Conservation (phyloP, 2,329 filamentous ascomycete species). For the Calonectria leucothoes region DNA sequence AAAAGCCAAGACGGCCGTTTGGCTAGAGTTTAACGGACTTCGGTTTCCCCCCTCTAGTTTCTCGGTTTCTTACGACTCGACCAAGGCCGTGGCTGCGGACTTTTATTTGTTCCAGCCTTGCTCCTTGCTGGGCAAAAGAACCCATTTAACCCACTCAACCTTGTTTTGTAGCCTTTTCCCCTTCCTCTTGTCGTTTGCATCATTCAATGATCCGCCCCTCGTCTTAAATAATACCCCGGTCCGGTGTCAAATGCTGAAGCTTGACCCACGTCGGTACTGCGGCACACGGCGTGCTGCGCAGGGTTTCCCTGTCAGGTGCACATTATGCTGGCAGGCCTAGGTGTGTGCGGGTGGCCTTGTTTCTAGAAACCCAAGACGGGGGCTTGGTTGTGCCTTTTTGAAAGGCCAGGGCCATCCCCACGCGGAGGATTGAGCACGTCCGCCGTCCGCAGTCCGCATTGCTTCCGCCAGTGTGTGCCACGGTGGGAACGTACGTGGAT, state of each 20-base stretch:
- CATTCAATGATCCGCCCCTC: neutral
- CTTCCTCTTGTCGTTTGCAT: neutral
- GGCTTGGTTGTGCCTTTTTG: neutral
- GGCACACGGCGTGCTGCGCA: constrained; percentile 17
- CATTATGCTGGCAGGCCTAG: constrained; percentile 12
- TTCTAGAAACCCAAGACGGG: constrained; percentile 15
- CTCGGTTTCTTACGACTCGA: neutral
- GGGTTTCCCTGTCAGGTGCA: constrained; percentile 8
- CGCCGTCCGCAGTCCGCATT: neutral
- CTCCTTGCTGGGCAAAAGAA: constrained; percentile 3
- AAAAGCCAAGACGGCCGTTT: neutral
- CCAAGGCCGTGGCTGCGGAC: neutral
- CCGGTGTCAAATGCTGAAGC: neutral
- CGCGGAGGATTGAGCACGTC: constrained; percentile 3
- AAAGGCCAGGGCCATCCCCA: constrained; percentile 14
- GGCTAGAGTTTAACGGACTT: neutral
- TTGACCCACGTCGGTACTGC: constrained; percentile 23
- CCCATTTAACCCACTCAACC: neutral
- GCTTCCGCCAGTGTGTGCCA: neutral
- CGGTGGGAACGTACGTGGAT: neutral
- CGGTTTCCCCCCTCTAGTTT: neutral
- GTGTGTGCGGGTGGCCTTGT: no score
- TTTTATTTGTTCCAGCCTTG: neutral
- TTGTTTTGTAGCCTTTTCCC: neutral
- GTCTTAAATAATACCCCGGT: constrained; percentile 1